Percentiles rank a stretch among this genome's conserved stretches.
Evolutionary conservation across 768 basidiomycete genomes (phyloP).

Genomic region (Leccinellum albellum): DNA sequence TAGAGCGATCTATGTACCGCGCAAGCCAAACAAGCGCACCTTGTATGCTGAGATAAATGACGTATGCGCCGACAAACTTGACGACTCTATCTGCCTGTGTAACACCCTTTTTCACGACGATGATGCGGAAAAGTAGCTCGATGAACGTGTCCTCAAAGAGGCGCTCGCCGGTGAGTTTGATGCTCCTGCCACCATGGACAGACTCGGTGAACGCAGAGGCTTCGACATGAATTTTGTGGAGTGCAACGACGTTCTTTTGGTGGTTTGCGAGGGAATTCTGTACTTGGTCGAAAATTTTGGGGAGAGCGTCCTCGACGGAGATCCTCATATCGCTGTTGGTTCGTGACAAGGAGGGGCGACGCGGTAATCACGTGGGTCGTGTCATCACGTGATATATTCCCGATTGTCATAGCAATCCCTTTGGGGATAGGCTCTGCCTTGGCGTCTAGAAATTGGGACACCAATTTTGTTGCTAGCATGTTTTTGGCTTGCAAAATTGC

Average conservation of each 20-base stretch:
- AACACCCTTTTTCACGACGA: slow-evolving; percentile 79
- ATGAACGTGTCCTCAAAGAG: slow-evolving; percentile 68
- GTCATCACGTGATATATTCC: slow-evolving; percentile 1
- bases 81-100: slow-evolving; percentile 69
- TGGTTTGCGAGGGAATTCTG: slow-evolving; percentile 76
- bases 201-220: slow-evolving; percentile 52
- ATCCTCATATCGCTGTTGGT: slow-evolving; percentile 1
- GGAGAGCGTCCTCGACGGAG: slow-evolving; percentile 12
- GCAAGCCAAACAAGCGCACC: slow-evolving; percentile 39
- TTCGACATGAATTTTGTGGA: slow-evolving; percentile 74
- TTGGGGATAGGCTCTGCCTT: too few species aligned
- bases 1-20: background rate
- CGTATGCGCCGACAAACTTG: slow-evolving; percentile 80
- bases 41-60: slow-evolving; percentile 71
- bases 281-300: slow-evolving; percentile 74
- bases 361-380: slow-evolving; percentile 16
- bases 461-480: too few species aligned
- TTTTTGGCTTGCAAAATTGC: too few species aligned
- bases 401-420: too few species aligned
- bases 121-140: slow-evolving; percentile 52
- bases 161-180: slow-evolving; percentile 70
- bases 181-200: slow-evolving; percentile 44
- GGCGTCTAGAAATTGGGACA: too few species aligned
- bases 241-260: slow-evolving; percentile 81
- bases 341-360: slow-evolving; percentile 5